phyloP scores from a whole-genome alignment of 1,139 yeast genomes.

The Candida sanyaensis region DNA sequence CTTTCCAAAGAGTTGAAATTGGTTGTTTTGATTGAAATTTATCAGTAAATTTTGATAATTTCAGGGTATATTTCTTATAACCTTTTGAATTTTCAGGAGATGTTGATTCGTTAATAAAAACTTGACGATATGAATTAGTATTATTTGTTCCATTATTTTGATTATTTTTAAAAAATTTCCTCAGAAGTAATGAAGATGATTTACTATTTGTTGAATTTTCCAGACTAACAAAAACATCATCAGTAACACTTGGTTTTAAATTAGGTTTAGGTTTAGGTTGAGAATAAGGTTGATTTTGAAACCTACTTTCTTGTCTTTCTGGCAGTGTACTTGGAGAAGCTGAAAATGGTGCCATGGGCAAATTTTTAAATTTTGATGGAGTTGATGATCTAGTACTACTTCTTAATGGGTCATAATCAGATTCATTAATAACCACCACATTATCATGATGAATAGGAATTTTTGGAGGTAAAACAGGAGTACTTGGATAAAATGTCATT shows the following conservation, averaged over 20 bases:
- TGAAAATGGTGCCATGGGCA: slow-evolving; percentile 4
- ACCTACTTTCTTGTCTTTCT: slow-evolving; percentile 7
- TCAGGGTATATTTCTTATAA: slow-evolving; percentile 25
- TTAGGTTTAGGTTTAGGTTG: no score
- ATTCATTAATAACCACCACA: slow-evolving; percentile 5
- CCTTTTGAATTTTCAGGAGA: slow-evolving; percentile 18
- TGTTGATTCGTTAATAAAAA: slow-evolving; percentile 17
- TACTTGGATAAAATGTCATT: slow-evolving; percentile 83
- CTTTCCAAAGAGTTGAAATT: slow-evolving; percentile 27
- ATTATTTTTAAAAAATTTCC: slow-evolving; percentile 10
- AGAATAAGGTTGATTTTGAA: slow-evolving; percentile 11
- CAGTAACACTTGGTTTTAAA: slow-evolving; percentile 10
- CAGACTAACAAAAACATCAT: slow-evolving; percentile 32
- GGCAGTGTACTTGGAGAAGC: not conserved
- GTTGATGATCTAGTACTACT: slow-evolving; percentile 2
- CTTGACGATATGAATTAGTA: slow-evolving; percentile 14
- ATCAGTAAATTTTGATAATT: slow-evolving; percentile 32
- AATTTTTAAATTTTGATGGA: slow-evolving; percentile 3
- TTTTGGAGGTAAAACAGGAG: slow-evolving; percentile 51
- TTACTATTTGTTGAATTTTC: slow-evolving; percentile 16
- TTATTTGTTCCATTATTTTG: slow-evolving; percentile 8
- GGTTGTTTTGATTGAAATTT: slow-evolving; percentile 42
- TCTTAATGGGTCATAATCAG: slow-evolving; percentile 5
- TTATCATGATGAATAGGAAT: slow-evolving; percentile 15
- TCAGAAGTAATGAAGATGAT: slow-evolving; percentile 17